phyloP scores from a whole-genome alignment of 169 alveolate species.

The Amoebophrya sp. region DNA sequence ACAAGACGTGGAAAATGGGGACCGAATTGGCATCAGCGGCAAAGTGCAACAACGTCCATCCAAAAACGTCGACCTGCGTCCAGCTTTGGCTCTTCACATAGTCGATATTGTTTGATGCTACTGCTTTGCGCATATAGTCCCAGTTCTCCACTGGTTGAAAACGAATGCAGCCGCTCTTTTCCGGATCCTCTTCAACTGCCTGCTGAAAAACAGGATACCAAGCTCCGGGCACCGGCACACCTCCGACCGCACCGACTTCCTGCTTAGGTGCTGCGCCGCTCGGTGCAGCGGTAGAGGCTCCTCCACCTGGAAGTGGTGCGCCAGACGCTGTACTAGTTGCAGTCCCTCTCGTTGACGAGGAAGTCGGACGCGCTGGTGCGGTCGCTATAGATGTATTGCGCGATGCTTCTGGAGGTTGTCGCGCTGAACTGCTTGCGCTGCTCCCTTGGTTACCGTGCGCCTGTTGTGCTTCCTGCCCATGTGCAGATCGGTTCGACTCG shows the following conservation, averaged over 20 bases:
- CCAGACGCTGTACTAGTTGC: too few relatives aligned
- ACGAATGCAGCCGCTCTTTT: neutral
- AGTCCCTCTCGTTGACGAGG: too few relatives aligned
- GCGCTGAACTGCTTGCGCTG: too few relatives aligned
- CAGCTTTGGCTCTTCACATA: neutral
- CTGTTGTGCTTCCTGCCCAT: too few relatives aligned
- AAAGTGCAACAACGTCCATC: neutral
- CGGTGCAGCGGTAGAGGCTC: neutral
- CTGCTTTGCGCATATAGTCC: conserved; percentile 11
- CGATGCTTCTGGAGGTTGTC: too few relatives aligned
- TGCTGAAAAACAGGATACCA: neutral
- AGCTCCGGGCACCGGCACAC: neutral
- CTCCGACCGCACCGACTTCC: neutral
- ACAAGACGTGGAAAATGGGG: neutral
- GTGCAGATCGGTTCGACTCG: too few relatives aligned
- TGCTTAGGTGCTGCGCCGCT: neutral
- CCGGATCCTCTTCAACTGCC: neutral
- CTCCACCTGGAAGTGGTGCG: too few relatives aligned
- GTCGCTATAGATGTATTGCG: too few relatives aligned
- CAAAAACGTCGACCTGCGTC: neutral
- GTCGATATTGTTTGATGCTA: neutral
- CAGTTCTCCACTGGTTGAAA: neutral
- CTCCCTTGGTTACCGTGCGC: too few relatives aligned
- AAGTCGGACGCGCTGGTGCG: too few relatives aligned
- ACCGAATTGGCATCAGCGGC: neutral